Percentiles rank a stretch among this genome's conserved stretches.
Conservation (phyloP, 1,284 basidiomycete species). For the Leccinum variabile region DNA sequence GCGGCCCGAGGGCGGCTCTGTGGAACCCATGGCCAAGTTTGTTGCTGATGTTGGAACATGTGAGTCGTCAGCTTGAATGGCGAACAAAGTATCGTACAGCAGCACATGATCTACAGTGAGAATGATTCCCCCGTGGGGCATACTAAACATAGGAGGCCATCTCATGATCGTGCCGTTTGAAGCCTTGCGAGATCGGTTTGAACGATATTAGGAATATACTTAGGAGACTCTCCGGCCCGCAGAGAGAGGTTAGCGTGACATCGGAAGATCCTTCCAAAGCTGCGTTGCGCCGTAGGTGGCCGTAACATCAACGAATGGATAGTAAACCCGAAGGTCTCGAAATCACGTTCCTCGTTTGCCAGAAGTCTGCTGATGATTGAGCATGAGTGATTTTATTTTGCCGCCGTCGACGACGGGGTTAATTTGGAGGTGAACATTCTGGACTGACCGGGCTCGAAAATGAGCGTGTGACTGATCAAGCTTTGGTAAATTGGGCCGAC, state of each 20-base stretch:
- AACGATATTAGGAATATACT: neutral
- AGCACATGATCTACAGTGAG: conserved; percentile 6
- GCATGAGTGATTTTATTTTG: neutral
- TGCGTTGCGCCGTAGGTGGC: neutral
- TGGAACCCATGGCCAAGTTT: neutral
- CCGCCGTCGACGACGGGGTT: neutral
- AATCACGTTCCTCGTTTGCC: neutral
- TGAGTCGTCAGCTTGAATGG: neutral
- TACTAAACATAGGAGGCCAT: conserved; percentile 15
- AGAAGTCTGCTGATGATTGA: neutral
- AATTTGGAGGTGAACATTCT: neutral
- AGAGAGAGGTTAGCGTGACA: neutral
- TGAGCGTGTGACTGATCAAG: neutral
- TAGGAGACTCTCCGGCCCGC: neutral
- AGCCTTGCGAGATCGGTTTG: neutral
- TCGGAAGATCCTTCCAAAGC: neutral
- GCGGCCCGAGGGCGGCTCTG: neutral
- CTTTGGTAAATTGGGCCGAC: too few species aligned
- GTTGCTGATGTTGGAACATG: neutral
- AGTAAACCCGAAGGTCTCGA: neutral
- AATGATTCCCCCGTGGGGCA: neutral
- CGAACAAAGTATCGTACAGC: conserved; percentile 10
- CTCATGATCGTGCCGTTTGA: neutral
- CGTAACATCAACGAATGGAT: neutral
- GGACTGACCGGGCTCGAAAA: neutral